phyloP scores from a whole-genome alignment of 1,284 basidiomycete species.

The Schizophyllum commune region DNA sequence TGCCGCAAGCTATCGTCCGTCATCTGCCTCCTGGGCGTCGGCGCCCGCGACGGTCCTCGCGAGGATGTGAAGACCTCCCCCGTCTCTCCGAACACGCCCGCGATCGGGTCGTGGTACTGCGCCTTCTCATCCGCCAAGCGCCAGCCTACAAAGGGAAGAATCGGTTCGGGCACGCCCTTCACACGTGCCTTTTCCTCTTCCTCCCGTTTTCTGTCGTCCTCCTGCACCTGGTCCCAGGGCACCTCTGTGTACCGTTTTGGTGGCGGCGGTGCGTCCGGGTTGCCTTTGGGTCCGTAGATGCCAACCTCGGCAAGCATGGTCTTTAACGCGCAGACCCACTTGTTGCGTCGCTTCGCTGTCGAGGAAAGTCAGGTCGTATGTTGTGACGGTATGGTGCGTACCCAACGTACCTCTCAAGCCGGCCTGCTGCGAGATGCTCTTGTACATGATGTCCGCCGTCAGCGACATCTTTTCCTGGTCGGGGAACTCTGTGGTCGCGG shows the following conservation, averaged over 20 bases:
- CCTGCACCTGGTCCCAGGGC: slow-evolving; percentile 59
- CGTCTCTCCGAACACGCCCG: not conserved
- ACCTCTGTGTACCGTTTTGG: slow-evolving; percentile 61
- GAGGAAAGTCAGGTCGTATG: too few relatives aligned
- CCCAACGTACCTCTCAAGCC: slow-evolving; percentile 68
- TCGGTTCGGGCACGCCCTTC: not conserved
- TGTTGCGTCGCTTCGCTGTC: slow-evolving; percentile 80
- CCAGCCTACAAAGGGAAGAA: not conserved
- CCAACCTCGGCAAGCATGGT: slow-evolving; percentile 58
- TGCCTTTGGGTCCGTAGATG: slow-evolving; percentile 71
- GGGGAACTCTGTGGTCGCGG: slow-evolving; percentile 56
- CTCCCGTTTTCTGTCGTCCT: slow-evolving; percentile 25
- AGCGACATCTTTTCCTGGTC: slow-evolving; percentile 77
- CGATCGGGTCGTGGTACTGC: not conserved
- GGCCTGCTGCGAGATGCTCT: slow-evolving; percentile 83
- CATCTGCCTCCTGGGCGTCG: not conserved
- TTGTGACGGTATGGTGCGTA: too few relatives aligned
- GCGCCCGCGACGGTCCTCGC: not conserved
- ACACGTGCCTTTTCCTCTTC: not conserved
- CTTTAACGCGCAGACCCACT: slow-evolving; percentile 88
- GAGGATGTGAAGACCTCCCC: not conserved
- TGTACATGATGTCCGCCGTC: slow-evolving; percentile 83
- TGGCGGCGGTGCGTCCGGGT: slow-evolving; percentile 47
- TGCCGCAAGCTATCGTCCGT: not conserved
- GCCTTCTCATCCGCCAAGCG: slow-evolving; percentile 2